Conservation (phyloP, 1,284 basidiomycete genomes). For the Irpex sp. region DNA sequence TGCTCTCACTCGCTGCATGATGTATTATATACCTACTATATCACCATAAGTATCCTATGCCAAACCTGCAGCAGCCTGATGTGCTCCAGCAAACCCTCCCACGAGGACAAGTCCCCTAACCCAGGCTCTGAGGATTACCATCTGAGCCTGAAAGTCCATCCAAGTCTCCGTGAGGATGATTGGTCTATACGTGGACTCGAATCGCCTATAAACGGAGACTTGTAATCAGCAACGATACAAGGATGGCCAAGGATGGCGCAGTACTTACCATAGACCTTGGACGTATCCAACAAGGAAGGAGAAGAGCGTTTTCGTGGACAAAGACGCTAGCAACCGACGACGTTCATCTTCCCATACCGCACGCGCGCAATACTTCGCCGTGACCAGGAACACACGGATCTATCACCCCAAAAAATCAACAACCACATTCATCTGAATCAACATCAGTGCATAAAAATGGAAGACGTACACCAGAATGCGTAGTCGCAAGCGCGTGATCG, state of each 20-base stretch:
- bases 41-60: slow-evolving; percentile 23
- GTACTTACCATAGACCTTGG: slow-evolving; percentile 57
- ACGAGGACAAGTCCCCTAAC: slow-evolving; percentile 47
- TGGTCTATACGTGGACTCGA: slow-evolving; percentile 44
- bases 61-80: slow-evolving; percentile 64
- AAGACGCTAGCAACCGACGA: slow-evolving; percentile 40
- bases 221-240: slow-evolving; percentile 5
- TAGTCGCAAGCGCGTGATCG: slow-evolving; percentile 69
- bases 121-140: slow-evolving; percentile 63
- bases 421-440: too few relatives aligned
- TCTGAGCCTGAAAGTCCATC: slow-evolving; percentile 65
- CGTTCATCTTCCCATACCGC: slow-evolving; percentile 84
- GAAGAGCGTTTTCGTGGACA: slow-evolving; percentile 47
- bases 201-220: slow-evolving; percentile 41
- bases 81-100: slow-evolving; percentile 57
- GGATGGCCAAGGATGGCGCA: not conserved
- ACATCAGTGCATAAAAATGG: not conserved
- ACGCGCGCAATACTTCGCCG: slow-evolving; percentile 83
- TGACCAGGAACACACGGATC: slow-evolving; percentile 86
- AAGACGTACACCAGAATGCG: slow-evolving; percentile 56
- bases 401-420: slow-evolving; percentile 19
- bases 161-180: slow-evolving; percentile 49
- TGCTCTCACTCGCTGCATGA: not conserved
- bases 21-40: not conserved
- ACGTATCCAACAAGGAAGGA: slow-evolving; percentile 53